Base-by-base conservation (phyloP, 2,329 filamentous ascomycete species). In the Dactylellina drechsleri region DNA sequence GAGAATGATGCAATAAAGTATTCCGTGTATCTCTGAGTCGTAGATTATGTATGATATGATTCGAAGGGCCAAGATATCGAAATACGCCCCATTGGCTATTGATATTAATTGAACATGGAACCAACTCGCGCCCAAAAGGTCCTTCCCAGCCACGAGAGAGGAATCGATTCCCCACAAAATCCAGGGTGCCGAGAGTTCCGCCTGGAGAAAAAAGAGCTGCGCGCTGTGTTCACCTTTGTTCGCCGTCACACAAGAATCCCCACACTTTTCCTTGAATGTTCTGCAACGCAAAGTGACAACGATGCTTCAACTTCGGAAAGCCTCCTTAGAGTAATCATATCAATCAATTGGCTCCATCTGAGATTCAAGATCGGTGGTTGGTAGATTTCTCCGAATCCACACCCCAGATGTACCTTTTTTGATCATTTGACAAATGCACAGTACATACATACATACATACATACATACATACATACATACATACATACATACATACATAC, bases 171-270 rank as follows among this genome's bases (percentile, higher is more conserved):
- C 68, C 68, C 68, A 56, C 60, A 66, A 73, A 62, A 47, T 31
- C 16, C 18, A 43, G 23, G 7, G 41, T 60, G 68, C 68, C 68
- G 61, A 73, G 68, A 66, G 52, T 73, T 60, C 68, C 60, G 61
- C 61, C 31, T 60, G 13, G 40, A 36, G 60, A 43, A 36, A 4
- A 23, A 43, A n/a, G 16, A 50, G 28, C 54, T 68, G 65, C 65
- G 23, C 50, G 31, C 49, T 43, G 56, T 54, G 56, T 52, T 66
- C 54, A 47, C 60, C 28, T 64, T 36, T 36, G 31, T 18, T 53
- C 68, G 68, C 66, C 68, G 68, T 73, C 68, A 73, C 68, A 73
- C 61, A 61, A 52, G 49, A 57, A 62, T 66, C 68, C 56, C 68
- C 68, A 73, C 68, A 66, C 5, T 47, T 13, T 28, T 31, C 5